A percentile compares a stretch with the other conserved stretches of the same genome.
Conservation (phyloP, 176 grass and related monocot species). For the Bothriochloa decipiens region DNA sequence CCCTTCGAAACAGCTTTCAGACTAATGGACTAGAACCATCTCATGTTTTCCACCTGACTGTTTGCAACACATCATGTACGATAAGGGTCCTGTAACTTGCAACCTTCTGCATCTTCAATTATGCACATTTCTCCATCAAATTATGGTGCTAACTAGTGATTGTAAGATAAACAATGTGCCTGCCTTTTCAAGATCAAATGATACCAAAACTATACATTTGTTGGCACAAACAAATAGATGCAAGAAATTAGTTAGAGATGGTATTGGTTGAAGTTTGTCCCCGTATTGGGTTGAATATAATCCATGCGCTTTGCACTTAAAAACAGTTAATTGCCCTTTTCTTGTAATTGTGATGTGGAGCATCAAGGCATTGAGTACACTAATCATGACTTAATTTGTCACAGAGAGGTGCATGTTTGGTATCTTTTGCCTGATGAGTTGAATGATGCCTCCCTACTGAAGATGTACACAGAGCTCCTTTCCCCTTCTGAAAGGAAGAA, state of each 20-base stretch:
- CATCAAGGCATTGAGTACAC: neutral
- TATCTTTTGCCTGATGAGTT: conserved; percentile 85
- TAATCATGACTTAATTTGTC: conserved; percentile 22
- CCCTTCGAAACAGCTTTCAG: neutral
- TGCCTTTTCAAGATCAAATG: too few species aligned
- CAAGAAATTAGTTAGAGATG: neutral
- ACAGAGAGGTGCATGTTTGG: conserved; percentile 91
- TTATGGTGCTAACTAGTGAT: too few species aligned
- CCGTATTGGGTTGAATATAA: neutral
- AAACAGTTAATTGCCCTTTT: neutral
- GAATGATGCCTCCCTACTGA: conserved; percentile 60
- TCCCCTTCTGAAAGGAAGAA: conserved; percentile 69
- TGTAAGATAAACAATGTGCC: too few species aligned
- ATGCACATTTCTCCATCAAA: too few species aligned
- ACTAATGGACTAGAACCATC: neutral
- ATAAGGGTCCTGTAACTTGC: too few species aligned
- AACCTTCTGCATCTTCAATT: too few species aligned
- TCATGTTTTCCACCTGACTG: neutral
- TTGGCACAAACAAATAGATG: neutral
- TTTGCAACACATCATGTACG: neutral
- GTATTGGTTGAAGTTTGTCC: neutral
- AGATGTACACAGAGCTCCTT: conserved; percentile 78
- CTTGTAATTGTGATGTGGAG: neutral
- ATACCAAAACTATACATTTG: too few species aligned
- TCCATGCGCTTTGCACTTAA: neutral